Conservation (phyloP, 2,329 filamentous ascomycete species). For the Hymenoscyphus fructigenus region DNA sequence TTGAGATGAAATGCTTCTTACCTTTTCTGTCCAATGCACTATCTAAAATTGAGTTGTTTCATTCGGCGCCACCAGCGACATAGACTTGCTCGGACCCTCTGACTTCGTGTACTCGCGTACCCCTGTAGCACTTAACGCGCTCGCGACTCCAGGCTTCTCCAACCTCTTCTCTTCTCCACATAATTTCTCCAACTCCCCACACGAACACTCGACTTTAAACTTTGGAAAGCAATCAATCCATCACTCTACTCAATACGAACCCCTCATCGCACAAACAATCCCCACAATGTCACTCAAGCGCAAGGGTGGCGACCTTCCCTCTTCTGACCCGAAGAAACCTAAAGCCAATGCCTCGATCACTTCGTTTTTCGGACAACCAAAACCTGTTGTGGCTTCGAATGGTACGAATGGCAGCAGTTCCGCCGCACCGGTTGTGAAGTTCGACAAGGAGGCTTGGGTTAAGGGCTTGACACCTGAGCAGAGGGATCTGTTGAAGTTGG, state of each 20-base stretch:
- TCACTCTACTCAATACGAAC: not conserved
- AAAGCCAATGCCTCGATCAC: conserved; percentile 79
- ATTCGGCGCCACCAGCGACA: not conserved
- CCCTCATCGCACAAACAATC: not conserved
- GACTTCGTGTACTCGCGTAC: conserved; percentile 26
- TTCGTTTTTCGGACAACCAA: conserved; percentile 77
- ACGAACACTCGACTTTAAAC: not conserved
- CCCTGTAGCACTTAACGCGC: not conserved
- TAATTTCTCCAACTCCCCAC: not conserved
- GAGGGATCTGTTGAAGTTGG: conserved; percentile 75
- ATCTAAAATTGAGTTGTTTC: conserved; percentile 1
- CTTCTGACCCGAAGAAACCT: conserved; percentile 64
- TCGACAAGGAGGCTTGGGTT: conserved; percentile 92
- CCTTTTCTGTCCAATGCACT: too few species aligned
- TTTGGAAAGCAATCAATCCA: not conserved
- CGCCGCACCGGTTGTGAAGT: conserved; percentile 48
- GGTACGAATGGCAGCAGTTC: conserved; percentile 42
- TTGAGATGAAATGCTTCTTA: too few species aligned
- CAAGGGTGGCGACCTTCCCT: conserved; percentile 47
- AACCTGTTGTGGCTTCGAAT: conserved; percentile 20
- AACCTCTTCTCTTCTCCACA: conserved; percentile 4
- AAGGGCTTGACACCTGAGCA: conserved; percentile 76
- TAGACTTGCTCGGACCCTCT: conserved; percentile 21
- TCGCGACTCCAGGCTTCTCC: conserved; percentile 4
- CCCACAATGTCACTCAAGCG: conserved; percentile 56